Evolutionary conservation across 345 rosid genomes (phyloP), one percentile per base, ranked within the genome.

Genomic region (Clarkia xantiana): DNA sequence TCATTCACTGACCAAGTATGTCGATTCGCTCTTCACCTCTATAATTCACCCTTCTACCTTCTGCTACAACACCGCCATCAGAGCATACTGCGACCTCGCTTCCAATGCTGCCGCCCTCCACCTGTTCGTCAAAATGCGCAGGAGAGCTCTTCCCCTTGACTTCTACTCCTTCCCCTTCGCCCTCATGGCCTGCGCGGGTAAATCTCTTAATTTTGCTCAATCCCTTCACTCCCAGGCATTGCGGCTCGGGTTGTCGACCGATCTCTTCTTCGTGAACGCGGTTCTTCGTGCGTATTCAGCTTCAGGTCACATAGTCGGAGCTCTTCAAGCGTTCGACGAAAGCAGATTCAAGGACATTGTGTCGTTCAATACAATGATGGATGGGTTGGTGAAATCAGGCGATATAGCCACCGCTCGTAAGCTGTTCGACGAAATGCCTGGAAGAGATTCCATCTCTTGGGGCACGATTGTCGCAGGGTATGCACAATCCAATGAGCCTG

Each of bases 381-480:
- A 79, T 10, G 78, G 87, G 51, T 64, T 69, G 18, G 76, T 74
- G 56, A 77, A 77, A 29, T 66, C 54, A 2, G 81, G 83, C 14
- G 79, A 79, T 45, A 19, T 76, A 14, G 69, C 18, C 16, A 56
- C 55, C 34, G 91, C 85, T 4, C 57, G 76, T 25, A 59, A 62
- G 48, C 14, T 85, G 49, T 82, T 85, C 42, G 74, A 79, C 36
- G 39, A 43, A 9, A 79, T 85, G 84, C 81, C 82, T 4, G 55
- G 47, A 25, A 72, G 77, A 52, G 86, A 84, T 62, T 47, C 79
- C 46, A 80, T 76, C 42, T 70, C 94, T 11, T 84, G 89, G 86
- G 81, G 77, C 56, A 80, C 78, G 14, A 67, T 84, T 18, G 62
- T 80, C 10, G 68, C 87, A 2, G 94, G 90, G 6, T 81, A 75